Evolutionary conservation across 768 basidiomycete species (phyloP).

Genomic region (Baorangia bicolor): DNA sequence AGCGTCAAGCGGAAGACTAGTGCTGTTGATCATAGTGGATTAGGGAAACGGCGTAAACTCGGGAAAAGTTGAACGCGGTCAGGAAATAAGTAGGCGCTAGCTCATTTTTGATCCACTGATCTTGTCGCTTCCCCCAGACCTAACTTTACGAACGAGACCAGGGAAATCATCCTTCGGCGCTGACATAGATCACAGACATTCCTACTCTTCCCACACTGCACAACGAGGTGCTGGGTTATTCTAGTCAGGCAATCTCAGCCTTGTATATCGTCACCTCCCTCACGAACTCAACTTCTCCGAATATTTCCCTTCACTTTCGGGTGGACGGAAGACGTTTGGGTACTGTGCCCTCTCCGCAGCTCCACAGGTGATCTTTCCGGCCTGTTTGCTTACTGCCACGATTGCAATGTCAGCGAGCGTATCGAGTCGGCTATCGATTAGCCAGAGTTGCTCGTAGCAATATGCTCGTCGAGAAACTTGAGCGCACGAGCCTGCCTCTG

Average conservation of each 20-base stretch:
- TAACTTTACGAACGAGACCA: neutral
- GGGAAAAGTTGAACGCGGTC: conserved; percentile 8
- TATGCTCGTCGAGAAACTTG: conserved; percentile 25
- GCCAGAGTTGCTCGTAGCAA: conserved; percentile 16
- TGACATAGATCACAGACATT: neutral
- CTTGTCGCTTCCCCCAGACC: neutral
- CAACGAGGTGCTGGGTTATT: neutral
- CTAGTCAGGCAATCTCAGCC: conserved; percentile 1
- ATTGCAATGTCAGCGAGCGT: conserved; percentile 30
- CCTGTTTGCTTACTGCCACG: conserved; percentile 22
- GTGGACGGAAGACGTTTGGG: conserved; percentile 20
- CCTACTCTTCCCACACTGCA: neutral
- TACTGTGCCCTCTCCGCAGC: conserved; percentile 27
- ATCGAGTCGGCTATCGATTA: conserved; percentile 24
- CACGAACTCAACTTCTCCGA: conserved; percentile 19
- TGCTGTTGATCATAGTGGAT: conserved; percentile 22
- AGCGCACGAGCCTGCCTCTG: conserved; percentile 23
- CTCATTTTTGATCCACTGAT: neutral
- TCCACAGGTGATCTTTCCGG: conserved; percentile 25
- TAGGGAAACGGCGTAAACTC: conserved; percentile 42
- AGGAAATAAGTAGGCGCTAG: neutral
- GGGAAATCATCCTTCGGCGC: neutral
- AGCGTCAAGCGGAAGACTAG: conserved; percentile 82
- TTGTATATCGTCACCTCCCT: conserved; percentile 17
- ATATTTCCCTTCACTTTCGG: conserved; percentile 17